phyloP scores from a whole-genome alignment of 176 grass and related monocot species.

The Oryza coarctata region DNA sequence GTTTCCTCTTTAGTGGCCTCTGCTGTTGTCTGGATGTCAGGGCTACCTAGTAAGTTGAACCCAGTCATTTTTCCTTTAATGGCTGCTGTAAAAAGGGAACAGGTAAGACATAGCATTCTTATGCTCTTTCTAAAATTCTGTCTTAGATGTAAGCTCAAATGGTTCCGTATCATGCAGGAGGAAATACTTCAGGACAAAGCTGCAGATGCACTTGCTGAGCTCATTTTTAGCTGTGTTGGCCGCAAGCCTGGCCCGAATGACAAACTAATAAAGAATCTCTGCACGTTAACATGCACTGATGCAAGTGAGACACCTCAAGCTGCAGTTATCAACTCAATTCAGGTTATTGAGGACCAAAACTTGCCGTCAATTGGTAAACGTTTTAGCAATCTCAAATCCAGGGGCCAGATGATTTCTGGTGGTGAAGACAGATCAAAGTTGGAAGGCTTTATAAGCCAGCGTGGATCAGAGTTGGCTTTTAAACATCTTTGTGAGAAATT shows the following conservation, averaged over 20 bases:
- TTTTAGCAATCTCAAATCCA: slow-evolving; percentile 56
- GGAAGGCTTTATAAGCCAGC: slow-evolving; percentile 86
- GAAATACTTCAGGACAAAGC: slow-evolving; percentile 97
- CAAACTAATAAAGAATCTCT: slow-evolving; percentile 92
- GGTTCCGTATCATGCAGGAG: slow-evolving; percentile 61
- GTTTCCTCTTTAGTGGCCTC: slow-evolving; percentile 88
- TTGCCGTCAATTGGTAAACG: slow-evolving; percentile 73
- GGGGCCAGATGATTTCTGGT: slow-evolving; percentile 47
- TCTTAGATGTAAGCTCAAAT: slow-evolving; percentile 20
- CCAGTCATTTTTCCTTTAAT: slow-evolving; percentile 99
- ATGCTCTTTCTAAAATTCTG: slow-evolving; percentile 24
- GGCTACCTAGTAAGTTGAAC: slow-evolving; percentile 83
- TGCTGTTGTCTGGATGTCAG: slow-evolving; percentile 86
- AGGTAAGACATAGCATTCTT: slow-evolving; percentile 48
- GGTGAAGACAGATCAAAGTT: slow-evolving; percentile 74
- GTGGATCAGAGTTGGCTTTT: slow-evolving; percentile 87
- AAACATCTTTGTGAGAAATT: slow-evolving; percentile 94
- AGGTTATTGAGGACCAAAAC: slow-evolving; percentile 90
- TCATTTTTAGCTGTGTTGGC: slow-evolving; percentile 89
- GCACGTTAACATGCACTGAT: slow-evolving; percentile 85
- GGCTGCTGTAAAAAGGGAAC: slow-evolving; percentile 97
- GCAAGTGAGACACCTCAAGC: slow-evolving; percentile 85
- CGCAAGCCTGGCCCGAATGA: slow-evolving; percentile 97
- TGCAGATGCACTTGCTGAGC: slow-evolving; percentile 92
- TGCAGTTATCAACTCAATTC: slow-evolving; percentile 83